phyloP scores from a whole-genome alignment of 2,329 filamentous ascomycete genomes.

The Penicillium verrucosum region DNA sequence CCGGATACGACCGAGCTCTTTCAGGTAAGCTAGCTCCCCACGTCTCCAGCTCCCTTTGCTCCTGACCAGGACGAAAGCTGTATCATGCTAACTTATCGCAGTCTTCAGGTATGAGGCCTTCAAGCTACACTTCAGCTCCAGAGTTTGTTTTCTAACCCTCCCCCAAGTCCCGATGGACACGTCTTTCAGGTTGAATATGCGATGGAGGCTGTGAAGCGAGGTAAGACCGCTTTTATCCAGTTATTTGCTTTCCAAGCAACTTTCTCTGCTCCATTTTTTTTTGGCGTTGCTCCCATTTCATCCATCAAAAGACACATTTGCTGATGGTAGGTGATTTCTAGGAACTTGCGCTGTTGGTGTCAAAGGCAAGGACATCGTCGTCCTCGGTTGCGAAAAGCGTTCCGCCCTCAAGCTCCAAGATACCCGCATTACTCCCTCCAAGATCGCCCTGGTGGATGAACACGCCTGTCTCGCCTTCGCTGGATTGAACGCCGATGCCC shows the following conservation, averaged over 20 bases:
- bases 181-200: constrained; percentile 99
- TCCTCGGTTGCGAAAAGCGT: constrained; percentile 96
- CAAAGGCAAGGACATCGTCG: constrained; percentile 90
- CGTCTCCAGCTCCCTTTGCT: constrained; percentile 31
- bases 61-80: constrained; percentile 19
- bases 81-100: constrained; percentile 49
- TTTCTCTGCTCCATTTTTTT: not conserved
- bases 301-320: not conserved
- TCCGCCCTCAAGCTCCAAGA: constrained; percentile 99
- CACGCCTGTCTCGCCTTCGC: constrained; percentile 97
- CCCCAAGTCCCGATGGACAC: constrained; percentile 86
- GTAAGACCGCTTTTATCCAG: constrained; percentile 47
- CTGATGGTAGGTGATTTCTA: constrained; percentile 36
- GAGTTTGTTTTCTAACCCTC: constrained; percentile 45
- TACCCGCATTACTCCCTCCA: constrained; percentile 96
- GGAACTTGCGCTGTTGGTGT: constrained; percentile 97
- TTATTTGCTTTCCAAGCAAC: constrained; percentile 10
- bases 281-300: not conserved
- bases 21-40: constrained; percentile 65
- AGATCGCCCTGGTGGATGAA: constrained; percentile 93
- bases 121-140: constrained; percentile 13
- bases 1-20: constrained; percentile 97
- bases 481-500: constrained; percentile 93
- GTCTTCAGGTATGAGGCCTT: constrained; percentile 69
- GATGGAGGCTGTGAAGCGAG: constrained; percentile 96